Conservation (phyloP, 371 early-diverging fungal species). For the Mucor sp. region DNA sequence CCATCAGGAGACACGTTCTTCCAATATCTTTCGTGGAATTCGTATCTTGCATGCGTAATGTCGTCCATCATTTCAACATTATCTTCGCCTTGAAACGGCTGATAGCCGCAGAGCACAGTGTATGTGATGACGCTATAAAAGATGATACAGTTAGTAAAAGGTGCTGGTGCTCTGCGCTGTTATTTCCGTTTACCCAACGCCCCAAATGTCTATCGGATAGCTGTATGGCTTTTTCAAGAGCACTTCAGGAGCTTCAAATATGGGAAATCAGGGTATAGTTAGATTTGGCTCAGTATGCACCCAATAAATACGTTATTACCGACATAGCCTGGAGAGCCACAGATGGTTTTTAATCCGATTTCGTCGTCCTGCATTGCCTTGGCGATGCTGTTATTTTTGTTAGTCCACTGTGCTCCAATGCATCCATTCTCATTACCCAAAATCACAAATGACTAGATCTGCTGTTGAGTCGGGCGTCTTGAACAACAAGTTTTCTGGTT, state of each 20-base stretch:
- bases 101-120: constrained; percentile 70
- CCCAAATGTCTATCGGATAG: constrained; percentile 86
- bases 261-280: constrained; percentile 12
- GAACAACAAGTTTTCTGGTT: constrained; percentile 81
- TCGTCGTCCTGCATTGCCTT: constrained; percentile 46
- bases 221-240: constrained; percentile 70
- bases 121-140: constrained; percentile 62
- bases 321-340: constrained; percentile 63
- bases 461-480: constrained; percentile 60
- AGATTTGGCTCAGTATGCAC: neutral
- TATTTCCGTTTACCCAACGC: constrained; percentile 48
- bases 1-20: constrained; percentile 70
- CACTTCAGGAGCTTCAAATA: constrained; percentile 75
- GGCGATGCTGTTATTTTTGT: constrained; percentile 43
- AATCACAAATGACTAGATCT: constrained; percentile 63
- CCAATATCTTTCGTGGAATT: constrained; percentile 82
- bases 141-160: neutral
- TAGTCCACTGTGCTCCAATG: neutral
- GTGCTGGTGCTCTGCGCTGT: neutral
- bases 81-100: constrained; percentile 72
- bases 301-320: constrained; percentile 2
- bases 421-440: constrained; percentile 48
- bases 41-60: constrained; percentile 65
- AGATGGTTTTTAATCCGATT: constrained; percentile 54
- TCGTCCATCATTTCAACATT: constrained; percentile 58